Evolutionary conservation across 2,329 filamentous ascomycete species (phyloP), one percentile per base, ranked within the genome.

Genomic region (Helminthosporium solani): DNA sequence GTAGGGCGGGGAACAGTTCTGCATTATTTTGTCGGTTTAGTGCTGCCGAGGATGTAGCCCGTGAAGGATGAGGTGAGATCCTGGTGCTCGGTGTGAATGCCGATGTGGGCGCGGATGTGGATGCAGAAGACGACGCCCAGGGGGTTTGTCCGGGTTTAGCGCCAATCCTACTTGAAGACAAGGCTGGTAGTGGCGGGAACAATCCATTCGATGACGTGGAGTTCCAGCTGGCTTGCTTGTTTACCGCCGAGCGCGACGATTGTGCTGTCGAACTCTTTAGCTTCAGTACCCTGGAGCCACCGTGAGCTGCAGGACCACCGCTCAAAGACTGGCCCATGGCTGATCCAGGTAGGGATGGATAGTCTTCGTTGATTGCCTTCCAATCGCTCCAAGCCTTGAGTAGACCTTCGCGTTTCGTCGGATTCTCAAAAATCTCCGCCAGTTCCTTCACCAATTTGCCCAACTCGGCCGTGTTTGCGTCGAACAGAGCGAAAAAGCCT

Each of bases 301-400:
- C 76, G 42, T 54, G 77, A 64, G 49, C 86, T 82, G 47, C 45
- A 33, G 59, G 50, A 2, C 56, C 63, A 14, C 63, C 71, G 46
- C 68, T 71, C 28, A 67, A 66, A 58, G 67, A 66, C 18, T 57
- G 69, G 14, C 70, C 71, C 19, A 73, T 70, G 38, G 77, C 80
- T 36, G 77, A 79, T 0, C 87, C 86, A 1, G 92, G 91, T 1
- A 97, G 76, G 1, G 88, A 89, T 0, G 92, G 92, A 58, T 96
- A 97, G 67, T 96, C 91, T 70, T 96, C 91, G 56, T 95, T 95
- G 72, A 95, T 94, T 30, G 90, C 90, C 37, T 89, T 88, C 89
- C 92, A 96, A 70, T 96, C 88, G 58, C 90, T 89, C 90, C 92
- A 96, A 1, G 91, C 89, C 60, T 86, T 86, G 20, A 90, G 81